Conservation (phyloP, 2,329 filamentous ascomycete species). For the Xylaria sp. region DNA sequence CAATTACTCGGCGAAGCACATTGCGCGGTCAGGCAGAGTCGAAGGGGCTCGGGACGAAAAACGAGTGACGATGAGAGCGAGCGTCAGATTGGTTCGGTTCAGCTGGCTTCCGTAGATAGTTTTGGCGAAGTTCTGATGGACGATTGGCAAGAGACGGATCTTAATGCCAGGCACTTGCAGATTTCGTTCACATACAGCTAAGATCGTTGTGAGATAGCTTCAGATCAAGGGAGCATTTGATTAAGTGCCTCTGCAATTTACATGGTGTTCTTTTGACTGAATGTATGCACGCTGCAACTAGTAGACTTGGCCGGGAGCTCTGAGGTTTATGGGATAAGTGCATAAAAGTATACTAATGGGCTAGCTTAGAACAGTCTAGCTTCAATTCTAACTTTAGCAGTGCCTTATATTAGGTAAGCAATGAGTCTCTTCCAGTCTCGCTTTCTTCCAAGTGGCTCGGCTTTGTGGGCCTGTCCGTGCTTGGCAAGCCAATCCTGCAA, state of each 20-base stretch:
- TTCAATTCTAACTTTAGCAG: too few species aligned
- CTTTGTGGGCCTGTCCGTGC: neutral
- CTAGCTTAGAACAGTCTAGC: neutral
- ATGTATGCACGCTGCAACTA: too few species aligned
- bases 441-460: neutral
- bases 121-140: constrained; percentile 7
- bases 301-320: neutral
- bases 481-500: constrained; percentile 12
- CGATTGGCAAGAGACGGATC: too few species aligned
- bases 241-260: neutral
- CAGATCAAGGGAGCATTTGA: neutral
- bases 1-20: constrained; percentile 45
- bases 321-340: neutral
- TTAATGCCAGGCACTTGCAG: neutral
- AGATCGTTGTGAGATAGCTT: constrained; percentile 13
- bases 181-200: neutral
- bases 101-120: constrained; percentile 1
- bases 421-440: too few species aligned
- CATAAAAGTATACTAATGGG: neutral
- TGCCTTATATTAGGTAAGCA: too few species aligned
- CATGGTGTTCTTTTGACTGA: constrained; percentile 18
- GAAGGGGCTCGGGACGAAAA: constrained; percentile 6
- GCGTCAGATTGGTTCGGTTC: constrained; percentile 6
- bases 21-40: constrained; percentile 42
- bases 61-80: neutral